Evolutionary conservation across 768 basidiomycete genomes (phyloP).

Genomic region (Jaapia argillacea): DNA sequence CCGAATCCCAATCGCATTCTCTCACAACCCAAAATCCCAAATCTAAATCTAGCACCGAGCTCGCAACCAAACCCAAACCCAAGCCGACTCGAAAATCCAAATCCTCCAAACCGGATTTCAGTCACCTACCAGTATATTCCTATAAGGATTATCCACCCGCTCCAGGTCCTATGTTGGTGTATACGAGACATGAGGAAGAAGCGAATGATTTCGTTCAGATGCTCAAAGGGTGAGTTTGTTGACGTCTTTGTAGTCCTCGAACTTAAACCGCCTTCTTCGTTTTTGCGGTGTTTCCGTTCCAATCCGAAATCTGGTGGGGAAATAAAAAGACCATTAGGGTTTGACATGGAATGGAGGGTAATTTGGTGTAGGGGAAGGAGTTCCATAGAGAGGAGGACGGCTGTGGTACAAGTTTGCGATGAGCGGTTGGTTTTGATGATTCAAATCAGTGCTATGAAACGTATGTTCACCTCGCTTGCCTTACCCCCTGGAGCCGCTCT

Average conservation of each 20-base stretch:
- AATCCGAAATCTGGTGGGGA: neutral
- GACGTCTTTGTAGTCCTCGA: neutral
- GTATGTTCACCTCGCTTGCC: constrained; percentile 23
- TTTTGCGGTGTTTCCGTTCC: neutral
- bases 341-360: constrained; percentile 42
- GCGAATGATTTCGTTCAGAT: constrained; percentile 28
- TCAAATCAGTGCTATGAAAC: constrained; percentile 37
- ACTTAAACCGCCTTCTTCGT: too few species aligned
- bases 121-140: constrained; percentile 23
- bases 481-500: neutral
- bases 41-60: too few species aligned
- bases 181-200: constrained; percentile 28
- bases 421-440: constrained; percentile 31
- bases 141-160: constrained; percentile 23
- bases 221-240: constrained; percentile 24
- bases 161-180: constrained; percentile 23
- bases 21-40: too few species aligned
- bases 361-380: constrained; percentile 16
- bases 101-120: neutral
- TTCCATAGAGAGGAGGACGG: constrained; percentile 23
- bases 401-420: constrained; percentile 38
- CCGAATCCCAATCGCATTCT: neutral
- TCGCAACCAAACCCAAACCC: too few species aligned
- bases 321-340: constrained; percentile 41
- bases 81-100: too few species aligned